Conservation (phyloP, 768 basidiomycete genomes). For the Cubamyces sp. region DNA sequence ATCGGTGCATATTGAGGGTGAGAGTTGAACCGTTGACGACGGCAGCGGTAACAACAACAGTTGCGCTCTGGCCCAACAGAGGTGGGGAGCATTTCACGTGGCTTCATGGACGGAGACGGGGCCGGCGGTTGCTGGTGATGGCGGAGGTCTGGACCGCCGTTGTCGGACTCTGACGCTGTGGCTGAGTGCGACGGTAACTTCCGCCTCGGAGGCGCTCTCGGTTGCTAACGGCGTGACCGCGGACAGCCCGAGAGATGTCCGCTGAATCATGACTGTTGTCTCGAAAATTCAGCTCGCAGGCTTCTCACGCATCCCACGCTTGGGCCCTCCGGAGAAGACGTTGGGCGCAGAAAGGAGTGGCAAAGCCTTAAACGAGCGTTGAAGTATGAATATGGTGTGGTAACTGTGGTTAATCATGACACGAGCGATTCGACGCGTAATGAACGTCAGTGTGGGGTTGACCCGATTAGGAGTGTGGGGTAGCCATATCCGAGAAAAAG, state of each 20-base stretch:
- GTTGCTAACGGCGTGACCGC: slow-evolving; percentile 9
- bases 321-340: no score
- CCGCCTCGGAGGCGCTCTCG: slow-evolving; percentile 7
- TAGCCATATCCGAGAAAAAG: slow-evolving; percentile 13
- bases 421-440: neutral
- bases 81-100: slow-evolving; percentile 4
- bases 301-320: neutral
- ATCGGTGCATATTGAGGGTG: no score
- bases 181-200: slow-evolving; percentile 7
- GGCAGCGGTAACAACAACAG: no score
- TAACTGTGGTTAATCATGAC: neutral
- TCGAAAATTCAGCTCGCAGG: neutral
- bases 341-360: neutral
- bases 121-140: slow-evolving; percentile 15
- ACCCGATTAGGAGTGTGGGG: slow-evolving; percentile 8
- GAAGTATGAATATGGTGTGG: no score
- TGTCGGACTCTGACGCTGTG: slow-evolving; percentile 9
- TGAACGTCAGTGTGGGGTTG: slow-evolving; percentile 24
- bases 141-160: slow-evolving; percentile 15
- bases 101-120: neutral
- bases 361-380: neutral
- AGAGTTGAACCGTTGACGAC: no score
- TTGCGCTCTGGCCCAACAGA: no score
- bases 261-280: neutral
- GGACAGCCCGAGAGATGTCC: neutral